Percentiles rank a stretch among this genome's conserved stretches.
These are phyloP conservation scores for Arabidopsis hybrid DNA, from an alignment of 441 rosid genomes.

Conservation along the genomic window DNA sequence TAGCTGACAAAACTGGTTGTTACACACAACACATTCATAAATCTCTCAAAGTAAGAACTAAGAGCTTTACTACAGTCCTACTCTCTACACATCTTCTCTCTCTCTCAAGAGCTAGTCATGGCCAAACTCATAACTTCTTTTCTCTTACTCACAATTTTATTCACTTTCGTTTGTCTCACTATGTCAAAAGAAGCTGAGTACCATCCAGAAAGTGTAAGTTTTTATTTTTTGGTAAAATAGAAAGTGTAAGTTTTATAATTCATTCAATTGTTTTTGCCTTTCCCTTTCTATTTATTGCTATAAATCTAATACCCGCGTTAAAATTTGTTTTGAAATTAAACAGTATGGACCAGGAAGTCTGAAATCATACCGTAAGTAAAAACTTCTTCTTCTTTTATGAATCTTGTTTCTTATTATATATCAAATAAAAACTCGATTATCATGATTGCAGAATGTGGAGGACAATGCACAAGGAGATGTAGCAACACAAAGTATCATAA, in stretches of 20 bases:
- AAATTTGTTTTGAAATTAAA: background rate
- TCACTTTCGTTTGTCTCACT: constrained; percentile 34
- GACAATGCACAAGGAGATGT: constrained; percentile 59
- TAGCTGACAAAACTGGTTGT: constrained; percentile 35
- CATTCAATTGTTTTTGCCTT: background rate
- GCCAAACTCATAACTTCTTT: constrained; percentile 41
- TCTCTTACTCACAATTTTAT: constrained; percentile 39
- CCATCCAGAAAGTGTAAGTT: constrained; percentile 53
- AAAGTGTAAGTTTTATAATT: constrained; percentile 17
- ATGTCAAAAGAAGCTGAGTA: constrained; percentile 52
- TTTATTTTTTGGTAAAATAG: background rate
- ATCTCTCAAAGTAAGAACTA: constrained; percentile 21
- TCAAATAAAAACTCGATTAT: background rate
- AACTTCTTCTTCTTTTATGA: background rate
- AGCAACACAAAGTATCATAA: constrained; percentile 59
- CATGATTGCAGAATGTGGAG: constrained; percentile 43
- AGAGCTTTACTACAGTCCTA: constrained; percentile 22
- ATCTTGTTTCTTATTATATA: background rate
- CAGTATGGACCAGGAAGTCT: constrained; percentile 68
- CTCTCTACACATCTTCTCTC: constrained; percentile 2
- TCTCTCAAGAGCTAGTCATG: constrained; percentile 35
- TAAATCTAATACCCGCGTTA: too few relatives aligned
- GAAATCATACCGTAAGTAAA: constrained; percentile 64
- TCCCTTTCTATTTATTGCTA: background rate
- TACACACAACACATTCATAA: constrained; percentile 30